Conservation (phyloP, 306 rosid genomes). For the Spatholobus suberectus region DNA sequence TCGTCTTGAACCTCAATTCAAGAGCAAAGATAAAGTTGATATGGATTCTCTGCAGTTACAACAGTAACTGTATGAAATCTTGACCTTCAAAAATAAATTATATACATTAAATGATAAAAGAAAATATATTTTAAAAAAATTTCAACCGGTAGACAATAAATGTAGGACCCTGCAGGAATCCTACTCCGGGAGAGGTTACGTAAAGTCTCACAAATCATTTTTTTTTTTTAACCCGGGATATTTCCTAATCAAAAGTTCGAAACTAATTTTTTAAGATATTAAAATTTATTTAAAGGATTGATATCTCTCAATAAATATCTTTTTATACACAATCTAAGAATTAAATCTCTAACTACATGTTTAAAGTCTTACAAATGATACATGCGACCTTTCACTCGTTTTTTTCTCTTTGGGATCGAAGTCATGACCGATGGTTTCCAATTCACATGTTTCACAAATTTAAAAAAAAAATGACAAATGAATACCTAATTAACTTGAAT, state of each 20-base stretch:
- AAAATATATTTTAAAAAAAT: too few species aligned
- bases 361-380: not conserved
- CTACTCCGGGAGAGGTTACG: too few species aligned
- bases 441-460: not conserved
- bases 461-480: not conserved
- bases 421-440: not conserved
- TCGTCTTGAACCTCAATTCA: not conserved
- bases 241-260: not conserved
- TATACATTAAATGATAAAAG: too few species aligned
- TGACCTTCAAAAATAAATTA: too few species aligned
- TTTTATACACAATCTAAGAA: too few species aligned
- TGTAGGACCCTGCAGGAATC: too few species aligned
- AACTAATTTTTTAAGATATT: not conserved
- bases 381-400: not conserved
- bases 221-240: not conserved
- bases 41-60: too few species aligned
- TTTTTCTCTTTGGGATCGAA: not conserved
- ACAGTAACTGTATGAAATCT: too few species aligned
- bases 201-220: not conserved
- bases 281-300: not conserved
- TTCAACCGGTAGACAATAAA: too few species aligned
- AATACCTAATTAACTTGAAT: not conserved
- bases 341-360: not conserved
- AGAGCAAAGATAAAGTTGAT: slow-evolving; percentile 2
- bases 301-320: not conserved